Evolutionary conservation across 2,329 filamentous ascomycete genomes (phyloP), one percentile per base, ranked within the genome.

Genomic region (Penicillium brasilianum): DNA sequence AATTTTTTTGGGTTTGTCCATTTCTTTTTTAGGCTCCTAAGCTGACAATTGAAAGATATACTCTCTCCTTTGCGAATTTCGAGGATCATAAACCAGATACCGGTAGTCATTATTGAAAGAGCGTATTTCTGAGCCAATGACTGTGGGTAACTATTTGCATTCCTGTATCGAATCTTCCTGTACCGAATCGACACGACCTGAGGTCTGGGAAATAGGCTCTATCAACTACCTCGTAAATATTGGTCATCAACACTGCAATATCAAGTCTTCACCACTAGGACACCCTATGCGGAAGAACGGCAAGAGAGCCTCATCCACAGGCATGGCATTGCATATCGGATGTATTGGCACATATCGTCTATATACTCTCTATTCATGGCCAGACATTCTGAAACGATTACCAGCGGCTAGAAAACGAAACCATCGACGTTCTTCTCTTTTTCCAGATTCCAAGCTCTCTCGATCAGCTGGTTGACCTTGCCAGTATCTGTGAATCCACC

Each of bases 401-500:
- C 4, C 6, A 1, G 6, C 6, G 25, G 3, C 25, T 28, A 53
- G 20, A 69, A 69, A 14, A 61, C 51, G 50, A 71, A 71, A 1
- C 70, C 70, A 13, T 28, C 61, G 3, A 70, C 10, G 51, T 59
- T 53, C 3, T 37, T 60, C 52, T 71, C 64, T 6, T 58, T 49
- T 25, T 71, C 68, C 36, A 72, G 46, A 28, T 64, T 66, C 68
- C 69, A 72, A 6, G 60, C 64, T 59, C 62, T 63, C 36, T 57
- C 50, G 34, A 70, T 68, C 50, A 72, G 37, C 4, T 60, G 39
- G 30, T 65, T 60, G 9, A 70, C 57, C 36, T 57, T 68, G 18
- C 25, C 34, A 7, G 37, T 54, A 39, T 72, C 66, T 1, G 57
- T 59, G 41, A 71, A 59, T 1, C 68, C 69, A 28, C 70, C 69